Evolutionary conservation across 306 rosid species (phyloP), one percentile per base, ranked within the genome.

Genomic region (Mimosa bimucronata): DNA sequence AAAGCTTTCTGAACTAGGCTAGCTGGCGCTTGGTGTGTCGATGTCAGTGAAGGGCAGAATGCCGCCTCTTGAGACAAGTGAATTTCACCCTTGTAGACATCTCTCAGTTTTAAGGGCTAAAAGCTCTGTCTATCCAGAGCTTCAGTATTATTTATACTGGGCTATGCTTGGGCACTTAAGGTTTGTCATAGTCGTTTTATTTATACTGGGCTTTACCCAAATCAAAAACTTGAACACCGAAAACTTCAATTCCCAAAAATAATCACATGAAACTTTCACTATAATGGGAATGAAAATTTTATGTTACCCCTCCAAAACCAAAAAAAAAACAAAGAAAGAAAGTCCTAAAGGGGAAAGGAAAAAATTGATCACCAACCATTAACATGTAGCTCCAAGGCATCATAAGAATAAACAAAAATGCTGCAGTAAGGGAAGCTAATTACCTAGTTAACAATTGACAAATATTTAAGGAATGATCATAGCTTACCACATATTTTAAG

Each of bases 401-500:
- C 71, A 18, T 34, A 21, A 41, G 18, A 26, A 38, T 10, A 61
- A 31, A 57, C n/a, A 42, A 66, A 42, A 62, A 65, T 34, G 9
- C 31, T 55, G 4, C 38, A 25, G 23, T 5, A 25, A 69, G 9
- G 34, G 18, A 72, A 80, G 34, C 19, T 74, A 73, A 77, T 74
- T 67, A 53, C 68, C 71, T 61, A 14, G 38, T 79, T 12, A 62
- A 74, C 69, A 80, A 53, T 11, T 28, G 60, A 21, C 29, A 55
- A n/a, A 55, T n/a, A 53, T 58, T 66, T 3, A 25, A 67, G 81
- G 67, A 71, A 82, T 71, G 71, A 64, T 48, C 79, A 38, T 81
- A 64, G 79, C 97, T 82, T 83, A 95, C 98, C 98, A 18, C 90
- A 85, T 80, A 95, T 86, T 91, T 95, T 95, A 26, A 95, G 91